A percentile compares a stretch with the other conserved stretches of the same genome.
Conservation (phyloP, 2,329 filamentous ascomycete genomes). For the Raffaelea ambrosiae region DNA sequence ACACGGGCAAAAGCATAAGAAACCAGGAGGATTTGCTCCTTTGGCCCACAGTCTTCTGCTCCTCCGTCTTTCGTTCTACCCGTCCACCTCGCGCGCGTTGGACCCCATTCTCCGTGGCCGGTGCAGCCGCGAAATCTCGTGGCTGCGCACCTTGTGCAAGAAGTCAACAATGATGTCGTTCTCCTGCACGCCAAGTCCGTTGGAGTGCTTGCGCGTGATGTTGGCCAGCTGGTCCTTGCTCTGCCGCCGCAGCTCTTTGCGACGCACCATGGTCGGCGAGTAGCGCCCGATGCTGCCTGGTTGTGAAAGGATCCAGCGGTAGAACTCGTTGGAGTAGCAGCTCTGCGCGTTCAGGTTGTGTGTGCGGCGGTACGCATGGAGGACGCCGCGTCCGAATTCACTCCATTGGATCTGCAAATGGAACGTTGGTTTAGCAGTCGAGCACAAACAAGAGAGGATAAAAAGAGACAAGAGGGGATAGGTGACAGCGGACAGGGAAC, state of each 20-base stretch:
- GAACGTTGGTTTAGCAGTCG: background rate
- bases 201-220: conserved; percentile 74
- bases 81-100: conserved; percentile 12
- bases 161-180: conserved; percentile 77
- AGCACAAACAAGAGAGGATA: background rate
- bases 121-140: conserved; percentile 28
- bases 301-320: conserved; percentile 52
- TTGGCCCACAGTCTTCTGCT: too few relatives aligned
- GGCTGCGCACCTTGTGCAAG: conserved; percentile 59
- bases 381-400: conserved; percentile 55
- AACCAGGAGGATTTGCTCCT: too few relatives aligned
- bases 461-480: background rate
- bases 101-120: conserved; percentile 12
- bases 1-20: too few relatives aligned
- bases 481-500: background rate
- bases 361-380: conserved; percentile 68
- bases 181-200: conserved; percentile 68
- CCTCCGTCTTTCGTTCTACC: background rate
- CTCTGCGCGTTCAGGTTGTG: conserved; percentile 64
- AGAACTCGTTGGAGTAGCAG: conserved; percentile 57
- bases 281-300: conserved; percentile 58
- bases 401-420: conserved; percentile 56
- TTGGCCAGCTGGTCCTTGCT: conserved; percentile 64
- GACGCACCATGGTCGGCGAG: conserved; percentile 68
- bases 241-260: conserved; percentile 55